These are phyloP conservation scores for Phytophthora sp. DNA, from an alignment of 352 stramenopile species.

Conservation along the genomic window DNA sequence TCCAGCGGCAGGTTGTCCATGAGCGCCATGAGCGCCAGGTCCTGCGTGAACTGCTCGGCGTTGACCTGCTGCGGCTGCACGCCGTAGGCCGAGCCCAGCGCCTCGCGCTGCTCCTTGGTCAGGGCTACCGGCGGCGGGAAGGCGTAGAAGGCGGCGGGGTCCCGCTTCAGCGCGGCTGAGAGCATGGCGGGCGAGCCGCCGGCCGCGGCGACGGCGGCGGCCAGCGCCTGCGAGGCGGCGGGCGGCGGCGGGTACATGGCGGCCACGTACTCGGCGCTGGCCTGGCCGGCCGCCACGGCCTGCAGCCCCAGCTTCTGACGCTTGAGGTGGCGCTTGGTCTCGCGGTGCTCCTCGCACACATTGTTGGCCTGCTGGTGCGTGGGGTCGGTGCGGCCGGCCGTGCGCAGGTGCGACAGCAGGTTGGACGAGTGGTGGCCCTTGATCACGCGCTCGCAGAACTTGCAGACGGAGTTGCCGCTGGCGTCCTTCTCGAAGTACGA, in stretches of 20 bases:
- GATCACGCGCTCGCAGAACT: conserved; percentile 86
- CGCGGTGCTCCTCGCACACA: conserved; percentile 82
- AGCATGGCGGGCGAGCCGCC: conserved; percentile 37
- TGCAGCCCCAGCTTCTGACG: conserved; percentile 72
- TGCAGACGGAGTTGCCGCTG: conserved; percentile 80
- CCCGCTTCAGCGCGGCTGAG: conserved; percentile 35
- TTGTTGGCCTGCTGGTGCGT: conserved; percentile 75
- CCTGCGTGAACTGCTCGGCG: conserved; percentile 72
- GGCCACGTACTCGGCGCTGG: conserved; percentile 43
- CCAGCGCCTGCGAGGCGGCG: conserved; percentile 39
- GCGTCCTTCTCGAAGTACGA: conserved; percentile 84
- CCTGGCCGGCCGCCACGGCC: conserved; percentile 4
- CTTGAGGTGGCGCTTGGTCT: conserved; percentile 82
- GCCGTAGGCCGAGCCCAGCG: conserved; percentile 21
- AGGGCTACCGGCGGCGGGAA: conserved; percentile 24
- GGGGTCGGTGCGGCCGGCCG: conserved; percentile 66
- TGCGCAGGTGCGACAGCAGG: conserved; percentile 80
- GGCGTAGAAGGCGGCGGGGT: conserved; percentile 22
- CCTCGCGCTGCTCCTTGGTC: conserved; percentile 56
- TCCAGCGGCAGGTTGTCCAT: conserved; percentile 77
- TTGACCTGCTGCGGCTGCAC: conserved; percentile 38
- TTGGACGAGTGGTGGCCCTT: conserved; percentile 89
- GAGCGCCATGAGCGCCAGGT: conserved; percentile 74
- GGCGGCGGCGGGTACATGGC: conserved; percentile 51
- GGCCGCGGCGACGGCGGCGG: conserved; percentile 47